These are phyloP conservation scores for Aquilaria sinensis DNA, from an alignment of 345 rosid species.

Conservation along the genomic window DNA sequence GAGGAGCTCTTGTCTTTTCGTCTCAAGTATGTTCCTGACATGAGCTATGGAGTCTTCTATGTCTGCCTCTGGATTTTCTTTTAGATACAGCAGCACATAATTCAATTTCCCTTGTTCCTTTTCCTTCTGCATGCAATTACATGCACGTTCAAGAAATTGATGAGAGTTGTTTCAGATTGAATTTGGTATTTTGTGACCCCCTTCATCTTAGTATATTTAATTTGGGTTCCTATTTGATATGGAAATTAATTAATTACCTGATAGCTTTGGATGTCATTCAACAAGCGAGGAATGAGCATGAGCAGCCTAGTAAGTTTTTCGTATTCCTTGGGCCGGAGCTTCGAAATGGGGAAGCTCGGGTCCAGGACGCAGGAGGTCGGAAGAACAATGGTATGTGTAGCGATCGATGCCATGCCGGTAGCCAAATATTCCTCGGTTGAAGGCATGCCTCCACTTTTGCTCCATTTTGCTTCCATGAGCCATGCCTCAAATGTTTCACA, in stretches of 20 bases:
- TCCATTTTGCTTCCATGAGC: conserved; percentile 56
- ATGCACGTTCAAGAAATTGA: too few relatives aligned
- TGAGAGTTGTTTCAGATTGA: too few relatives aligned
- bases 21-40: conserved; percentile 12
- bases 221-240: too few relatives aligned
- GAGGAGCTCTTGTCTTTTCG: conserved; percentile 25
- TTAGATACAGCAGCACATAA: conserved; percentile 25
- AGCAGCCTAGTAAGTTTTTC: conserved; percentile 35
- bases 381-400: conserved; percentile 41
- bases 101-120: conserved; percentile 29
- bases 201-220: too few relatives aligned
- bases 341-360: conserved; percentile 17
- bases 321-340: conserved; percentile 20
- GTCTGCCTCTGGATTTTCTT: conserved; percentile 25
- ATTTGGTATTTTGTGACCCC: too few relatives aligned
- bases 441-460: conserved; percentile 29
- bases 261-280: conserved; percentile 53
- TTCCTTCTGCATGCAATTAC: conserved; percentile 24
- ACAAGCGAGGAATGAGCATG: conserved; percentile 48
- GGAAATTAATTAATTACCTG: conserved; percentile 26
- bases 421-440: conserved; percentile 38
- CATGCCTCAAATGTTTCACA: conserved; percentile 53
- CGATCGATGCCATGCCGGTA: conserved; percentile 41
- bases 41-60: conserved; percentile 29
- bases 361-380: conserved; percentile 28